phyloP scores from a whole-genome alignment of 257 asterid genomes.

The Primulina huaijiensis region DNA sequence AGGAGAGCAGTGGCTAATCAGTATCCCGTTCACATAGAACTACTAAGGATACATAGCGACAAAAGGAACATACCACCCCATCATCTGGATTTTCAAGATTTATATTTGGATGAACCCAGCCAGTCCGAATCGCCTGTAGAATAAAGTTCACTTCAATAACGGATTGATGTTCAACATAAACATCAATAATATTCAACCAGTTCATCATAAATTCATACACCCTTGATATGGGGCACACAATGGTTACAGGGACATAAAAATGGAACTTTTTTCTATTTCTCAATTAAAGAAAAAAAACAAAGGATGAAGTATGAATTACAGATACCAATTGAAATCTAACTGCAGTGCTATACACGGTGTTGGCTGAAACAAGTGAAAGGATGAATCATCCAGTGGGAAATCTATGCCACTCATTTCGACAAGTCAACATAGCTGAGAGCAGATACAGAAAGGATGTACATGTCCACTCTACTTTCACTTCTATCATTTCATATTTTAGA shows the following conservation, averaged over 20 bases:
- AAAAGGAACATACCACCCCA: constrained; percentile 68
- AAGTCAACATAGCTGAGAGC: not conserved
- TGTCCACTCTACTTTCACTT: not conserved
- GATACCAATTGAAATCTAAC: not conserved
- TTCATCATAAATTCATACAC: not conserved
- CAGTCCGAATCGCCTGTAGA: constrained; percentile 82
- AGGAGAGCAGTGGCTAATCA: not conserved
- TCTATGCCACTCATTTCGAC: not conserved
- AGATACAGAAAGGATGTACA: not conserved
- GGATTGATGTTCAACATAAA: constrained; percentile 4
- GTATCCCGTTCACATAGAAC: constrained; percentile 7
- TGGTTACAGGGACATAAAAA: not conserved
- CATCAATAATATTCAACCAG: constrained; percentile 19
- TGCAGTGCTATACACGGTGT: constrained; percentile 6
- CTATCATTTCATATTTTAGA: not conserved
- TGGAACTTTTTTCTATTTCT: not conserved
- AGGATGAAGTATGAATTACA: not conserved
- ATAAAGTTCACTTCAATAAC: constrained; percentile 22
- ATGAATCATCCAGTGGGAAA: not conserved
- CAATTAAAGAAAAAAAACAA: not conserved
- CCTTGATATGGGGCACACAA: not conserved
- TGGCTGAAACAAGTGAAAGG: constrained; percentile 15
- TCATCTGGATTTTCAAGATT: constrained; percentile 90
- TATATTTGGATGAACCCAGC: constrained; percentile 97
- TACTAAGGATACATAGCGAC: constrained; percentile 10